phyloP scores from a whole-genome alignment of 1,284 basidiomycete species.

The Ganoderma lingzhi region DNA sequence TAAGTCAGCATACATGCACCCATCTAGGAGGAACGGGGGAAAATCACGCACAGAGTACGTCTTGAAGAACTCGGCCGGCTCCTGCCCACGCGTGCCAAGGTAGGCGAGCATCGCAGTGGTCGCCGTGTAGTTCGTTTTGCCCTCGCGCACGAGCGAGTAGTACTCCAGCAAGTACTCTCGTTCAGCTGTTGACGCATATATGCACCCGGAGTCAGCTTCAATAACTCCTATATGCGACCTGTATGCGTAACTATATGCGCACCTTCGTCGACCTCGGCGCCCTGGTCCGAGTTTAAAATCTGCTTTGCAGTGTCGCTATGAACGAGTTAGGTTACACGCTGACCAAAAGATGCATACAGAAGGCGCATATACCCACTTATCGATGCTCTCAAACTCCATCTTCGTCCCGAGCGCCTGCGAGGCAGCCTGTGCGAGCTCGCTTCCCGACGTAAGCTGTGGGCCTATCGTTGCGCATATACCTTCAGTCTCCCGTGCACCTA shows the following conservation, averaged over 20 bases:
- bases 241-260: not conserved
- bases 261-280: slow-evolving; percentile 36
- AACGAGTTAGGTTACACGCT: not conserved
- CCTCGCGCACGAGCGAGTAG: slow-evolving; percentile 38
- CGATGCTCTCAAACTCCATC: slow-evolving; percentile 35
- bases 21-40: not conserved
- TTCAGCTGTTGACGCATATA: slow-evolving; percentile 22
- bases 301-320: slow-evolving; percentile 30
- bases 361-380: slow-evolving; percentile 20
- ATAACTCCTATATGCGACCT: too few relatives aligned
- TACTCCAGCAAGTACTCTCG: slow-evolving; percentile 37
- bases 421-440: slow-evolving; percentile 32
- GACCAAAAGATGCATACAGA: not conserved
- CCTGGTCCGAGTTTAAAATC: slow-evolving; percentile 32
- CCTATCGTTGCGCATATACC: slow-evolving; percentile 5
- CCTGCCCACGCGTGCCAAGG: slow-evolving; percentile 31
- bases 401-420: slow-evolving; percentile 34
- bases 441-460: slow-evolving; percentile 26
- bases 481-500: not conserved
- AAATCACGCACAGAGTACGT: slow-evolving; percentile 26
- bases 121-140: slow-evolving; percentile 37
- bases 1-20: not conserved
- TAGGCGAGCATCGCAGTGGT: slow-evolving; percentile 33
- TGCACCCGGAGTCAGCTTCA: not conserved
- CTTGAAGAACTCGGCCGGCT: slow-evolving; percentile 37